Base-by-base conservation (phyloP, 176 grass and related monocot genomes). In the Carex scoparia region DNA sequence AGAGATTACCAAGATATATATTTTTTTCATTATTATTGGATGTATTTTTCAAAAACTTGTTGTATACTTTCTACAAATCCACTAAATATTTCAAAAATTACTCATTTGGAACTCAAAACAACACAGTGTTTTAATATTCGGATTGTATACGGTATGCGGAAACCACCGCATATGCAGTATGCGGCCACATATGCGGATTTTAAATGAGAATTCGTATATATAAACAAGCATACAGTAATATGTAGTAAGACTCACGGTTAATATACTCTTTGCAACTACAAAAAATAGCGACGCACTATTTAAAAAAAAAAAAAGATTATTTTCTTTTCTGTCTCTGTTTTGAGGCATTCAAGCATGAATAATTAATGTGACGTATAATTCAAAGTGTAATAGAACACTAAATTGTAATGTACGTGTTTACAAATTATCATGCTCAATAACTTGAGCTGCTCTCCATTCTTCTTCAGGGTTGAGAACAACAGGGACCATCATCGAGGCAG, bases 381-480 rank as follows among this genome's bases (percentile, higher is more conserved):
- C 12, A 55, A 78, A 53, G 19, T 35, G 0, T 57, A 30, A 15
- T 78, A 56, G 11, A 81, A 65, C 30, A 81, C 33, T 37, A n/a
- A 81, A 64, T 55, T 46, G 27, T 35, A 55, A 70, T 73, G 7
- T 53, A 40, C 1, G 19, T 72, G 58, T 82, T 82, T 94, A 98
- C 86, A 98, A 87, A 81, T 98, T 98, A 85, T 98, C 95, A 88
- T 98, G 95, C 77, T 98, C 93, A 77, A 98, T 95, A 44, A 94
- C 91, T 85, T 95, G 93, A 18, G 95, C 95, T 16, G 84, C 95
- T 89, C 72, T 90, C 95, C 93, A 98, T 86, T 93, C 89, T 33
- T 95, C 88, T 15, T 89, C 93, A 3, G 93, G 86, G 69, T 89
- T 85, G 49, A 95, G 83, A 66, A 95, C 86, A 16, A 98, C 86